Evolutionary conservation across 768 basidiomycete genomes (phyloP), one percentile per base, ranked within the genome.

Genomic region (Dacryopinax primogenitus): DNA sequence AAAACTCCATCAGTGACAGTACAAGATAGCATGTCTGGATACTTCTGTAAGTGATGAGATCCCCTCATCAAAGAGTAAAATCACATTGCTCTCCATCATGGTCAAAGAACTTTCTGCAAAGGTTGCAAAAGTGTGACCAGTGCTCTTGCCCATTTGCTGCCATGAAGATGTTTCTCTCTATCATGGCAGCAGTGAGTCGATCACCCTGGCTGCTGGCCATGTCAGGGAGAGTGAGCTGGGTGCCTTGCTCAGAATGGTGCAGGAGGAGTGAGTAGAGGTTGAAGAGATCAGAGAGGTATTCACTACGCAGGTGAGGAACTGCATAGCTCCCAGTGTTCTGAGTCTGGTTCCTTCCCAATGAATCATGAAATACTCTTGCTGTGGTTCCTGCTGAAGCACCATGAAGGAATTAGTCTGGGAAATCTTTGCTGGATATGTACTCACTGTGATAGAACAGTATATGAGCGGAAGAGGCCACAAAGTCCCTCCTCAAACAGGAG

Each of bases 1-100:
- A 70, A 70, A 26, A 77, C 68, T 1, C 75, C 74, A 69, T 77
- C 75, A n/a, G 70, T 73, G 16, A 75, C 72, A 1, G 67, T 67
- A 13, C 70, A 58, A 3, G 51, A 58, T 3, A 58, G 26, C 11
- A 30, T 58, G 26, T 58, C 51, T 58, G 21, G 2, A 4, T 6
- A 28, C 15, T n/a, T n/a, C n/a, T n/a, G 23, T 47, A 21, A 9
- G 9, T 23, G 18, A 23, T 4, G 41, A 3, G 23, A 44, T 15
- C n/a, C n/a, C 32, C 9, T 9, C 18, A 18, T 9, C 9, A 18
- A 37, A 9, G 9, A 18, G 9, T 37, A 18, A 18, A 37, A 16
- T 33, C 47, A n/a, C 69, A 37, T 9, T 9, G 36, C 9, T 9
- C 68, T 3, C 69, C 67, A 12, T 41, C 15, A 21, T 69, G 62